Percentiles rank a stretch among this genome's conserved stretches.
Conservation (phyloP, 352 stramenopile species). For the Phytophthora meadii region DNA sequence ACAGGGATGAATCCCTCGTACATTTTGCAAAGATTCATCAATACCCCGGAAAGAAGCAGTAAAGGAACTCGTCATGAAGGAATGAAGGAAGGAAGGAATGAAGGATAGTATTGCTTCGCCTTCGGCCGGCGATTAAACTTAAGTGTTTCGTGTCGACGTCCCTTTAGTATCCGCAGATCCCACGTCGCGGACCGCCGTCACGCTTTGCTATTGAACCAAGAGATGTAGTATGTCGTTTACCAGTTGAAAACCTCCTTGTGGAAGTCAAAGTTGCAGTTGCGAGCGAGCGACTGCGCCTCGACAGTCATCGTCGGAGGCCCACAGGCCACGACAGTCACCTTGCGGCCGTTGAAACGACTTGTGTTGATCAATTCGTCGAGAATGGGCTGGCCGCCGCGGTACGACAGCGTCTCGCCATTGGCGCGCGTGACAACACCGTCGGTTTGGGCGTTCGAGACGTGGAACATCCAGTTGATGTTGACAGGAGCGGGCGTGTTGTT, state of each 20-base stretch:
- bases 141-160: conserved; percentile 12
- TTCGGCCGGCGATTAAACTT: conserved; percentile 26
- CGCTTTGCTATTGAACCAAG: conserved; percentile 23
- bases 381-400: conserved; percentile 58
- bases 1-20: too few relatives aligned
- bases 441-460: conserved; percentile 61
- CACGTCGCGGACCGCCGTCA: conserved; percentile 4
- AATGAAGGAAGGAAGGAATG: conserved; percentile 18
- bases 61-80: too few relatives aligned
- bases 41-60: too few relatives aligned
- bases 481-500: conserved; percentile 28
- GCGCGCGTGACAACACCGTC: conserved; percentile 53
- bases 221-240: conserved; percentile 41
- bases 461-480: conserved; percentile 67
- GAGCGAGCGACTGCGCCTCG: conserved; percentile 70
- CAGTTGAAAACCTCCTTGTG: conserved; percentile 88
- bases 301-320: conserved; percentile 76
- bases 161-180: neutral
- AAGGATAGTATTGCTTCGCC: conserved; percentile 29
- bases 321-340: conserved; percentile 77
- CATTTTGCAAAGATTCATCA: too few relatives aligned
- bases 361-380: conserved; percentile 79
- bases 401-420: conserved; percentile 66
- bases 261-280: conserved; percentile 76
- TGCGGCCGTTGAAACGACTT: conserved; percentile 61